Base-by-base conservation (phyloP, 306 rosid species). In the Neltuma alba region DNA sequence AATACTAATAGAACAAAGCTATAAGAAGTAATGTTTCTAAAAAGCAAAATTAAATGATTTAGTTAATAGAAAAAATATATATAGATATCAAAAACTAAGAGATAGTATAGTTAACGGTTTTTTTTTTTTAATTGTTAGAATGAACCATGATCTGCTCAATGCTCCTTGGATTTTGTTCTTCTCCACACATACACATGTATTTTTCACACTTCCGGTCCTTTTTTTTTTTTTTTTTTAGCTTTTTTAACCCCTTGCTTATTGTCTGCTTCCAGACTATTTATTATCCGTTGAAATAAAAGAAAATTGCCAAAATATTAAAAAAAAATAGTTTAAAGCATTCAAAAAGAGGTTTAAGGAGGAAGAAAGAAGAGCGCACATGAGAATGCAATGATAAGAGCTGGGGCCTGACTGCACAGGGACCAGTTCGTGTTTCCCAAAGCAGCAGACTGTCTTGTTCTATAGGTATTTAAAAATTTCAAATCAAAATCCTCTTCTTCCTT, bases 351-450 rank as follows among this genome's bases (percentile, higher is more conserved):
- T 30, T 10, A 28, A 68, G 45, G 16, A 16, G 38, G 15, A 5
- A 1, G 5, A 25, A 57, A 28, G 11, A 6, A 60, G 14, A 28
- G 66, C 1, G 9, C 72, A 70, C 74, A 18, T 47, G 40, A 25
- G 72, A 78, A 34, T 76, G 55, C 88, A 76, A 70, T 80, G 80
- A 76, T 79, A 31, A 75, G 80, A 64, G 38, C 38, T 2, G 60
- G 23, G 5, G 3, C 34, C 25, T 25, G 13, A 25, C 34, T 5
- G 54, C 13, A 54, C 54, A 11, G 61, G 7, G 36, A 58, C 65
- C 81, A 76, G 62, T 50, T 38, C 67, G 33, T 48, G 85, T 82
- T 42, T 44, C 80, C 76, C 70, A 81, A 82, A 77, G 85, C 72
- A 6, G 47, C 23, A 40, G 47, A 63, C 84, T 69, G 72, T 30